Base-by-base conservation (phyloP, 192 early-diverging fungal species). In the Linnemannia schmuckeri region DNA sequence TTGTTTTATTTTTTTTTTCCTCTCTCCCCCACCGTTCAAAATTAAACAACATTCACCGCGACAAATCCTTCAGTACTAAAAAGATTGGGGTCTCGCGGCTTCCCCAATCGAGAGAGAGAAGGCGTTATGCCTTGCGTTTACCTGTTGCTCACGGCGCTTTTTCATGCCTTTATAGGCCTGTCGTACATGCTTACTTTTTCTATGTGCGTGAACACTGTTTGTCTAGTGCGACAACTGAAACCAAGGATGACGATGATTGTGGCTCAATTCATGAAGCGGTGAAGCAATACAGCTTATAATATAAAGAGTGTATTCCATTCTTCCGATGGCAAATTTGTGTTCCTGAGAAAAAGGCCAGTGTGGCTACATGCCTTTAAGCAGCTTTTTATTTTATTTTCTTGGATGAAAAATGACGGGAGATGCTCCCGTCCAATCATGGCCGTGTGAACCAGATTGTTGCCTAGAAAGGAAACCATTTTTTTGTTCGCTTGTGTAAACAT, bases 391-490 rank as follows among this genome's bases (percentile, higher is more conserved):
- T 63, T 63, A 10, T 63, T 30, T n/a, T 20, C 12, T 49, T 7
- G 20, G 20, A 49, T 18, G 20, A 52, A 52, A 18, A 52, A 49
- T 37, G 37, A 52, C 5, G 17, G 12, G 6, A 17, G n/a, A 27
- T 24, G 12, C 3, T 66, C 27, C 61, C 15, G 10, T 27, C 61
- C 61, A 66, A 66, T 66, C 61, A 33, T 49, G 15, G 52, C 41
- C 76, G 76, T 77, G 76, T 44, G 76, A 77, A 77, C 61, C 3
- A 24, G 24, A 77, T 77, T 63, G 52, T 30, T 77, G 22, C 76
- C 76, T 30, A 40, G 63, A 68, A 63, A 77, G 76, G 76, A 17
- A 70, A 70, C 66, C 68, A 70, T 70, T 61, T 6, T 6, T 61
- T 27, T 33, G n/a, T 52, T 74, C 41, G 17, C 37, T 72, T 63